Evolutionary conservation across 2,329 filamentous ascomycete species (phyloP).

Genomic region (Neonectria magnoliae): DNA sequence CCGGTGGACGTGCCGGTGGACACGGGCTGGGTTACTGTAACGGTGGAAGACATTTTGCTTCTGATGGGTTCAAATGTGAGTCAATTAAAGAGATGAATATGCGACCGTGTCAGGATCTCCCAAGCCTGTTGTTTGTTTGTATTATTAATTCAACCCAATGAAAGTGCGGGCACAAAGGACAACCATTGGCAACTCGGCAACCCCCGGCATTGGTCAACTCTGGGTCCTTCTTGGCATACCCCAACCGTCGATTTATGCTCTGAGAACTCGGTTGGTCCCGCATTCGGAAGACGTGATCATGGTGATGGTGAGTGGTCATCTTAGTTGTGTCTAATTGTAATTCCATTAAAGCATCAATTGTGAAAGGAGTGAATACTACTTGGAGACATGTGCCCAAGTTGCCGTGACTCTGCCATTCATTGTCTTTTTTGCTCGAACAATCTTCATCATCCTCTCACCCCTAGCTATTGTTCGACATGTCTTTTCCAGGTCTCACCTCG

Average conservation of each 20-base stretch:
- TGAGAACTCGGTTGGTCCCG: conserved; percentile 5
- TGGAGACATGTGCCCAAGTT: too few relatives aligned
- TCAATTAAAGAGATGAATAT: not conserved
- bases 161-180: not conserved
- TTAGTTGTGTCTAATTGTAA: not conserved
- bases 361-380: too few relatives aligned
- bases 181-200: conserved; percentile 11
- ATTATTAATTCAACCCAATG: not conserved
- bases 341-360: too few relatives aligned
- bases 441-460: not conserved
- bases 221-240: not conserved
- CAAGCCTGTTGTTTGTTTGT: not conserved
- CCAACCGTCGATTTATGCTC: not conserved
- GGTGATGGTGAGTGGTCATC: too few relatives aligned
- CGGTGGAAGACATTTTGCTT: conserved; percentile 29
- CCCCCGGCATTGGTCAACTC: conserved; percentile 22
- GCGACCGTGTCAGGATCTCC: not conserved
- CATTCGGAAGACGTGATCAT: not conserved
- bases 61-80: not conserved
- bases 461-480: conserved; percentile 4
- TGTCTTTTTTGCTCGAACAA: too few relatives aligned
- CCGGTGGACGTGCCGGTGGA: conserved; percentile 6
- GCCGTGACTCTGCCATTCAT: not conserved
- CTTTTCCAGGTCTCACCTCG: not conserved
- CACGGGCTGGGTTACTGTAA: conserved; percentile 4